phyloP scores from a whole-genome alignment of 768 basidiomycete genomes.

The Russula brevipes region DNA sequence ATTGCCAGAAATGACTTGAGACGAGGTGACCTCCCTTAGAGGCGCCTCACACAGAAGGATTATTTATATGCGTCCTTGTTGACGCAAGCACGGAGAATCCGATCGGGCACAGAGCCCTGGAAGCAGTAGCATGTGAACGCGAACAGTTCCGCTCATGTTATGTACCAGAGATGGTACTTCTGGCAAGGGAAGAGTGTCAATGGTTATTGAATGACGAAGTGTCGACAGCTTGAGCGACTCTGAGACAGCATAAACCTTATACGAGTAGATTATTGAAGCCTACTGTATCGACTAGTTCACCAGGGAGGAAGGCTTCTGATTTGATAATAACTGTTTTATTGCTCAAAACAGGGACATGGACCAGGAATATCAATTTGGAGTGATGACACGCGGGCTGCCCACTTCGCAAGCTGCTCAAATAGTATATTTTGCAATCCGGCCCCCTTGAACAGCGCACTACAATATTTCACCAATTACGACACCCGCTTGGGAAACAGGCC shows the following conservation, averaged over 20 bases:
- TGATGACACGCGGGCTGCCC: no score
- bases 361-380: no score
- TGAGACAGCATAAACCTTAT: neutral
- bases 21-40: neutral
- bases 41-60: neutral
- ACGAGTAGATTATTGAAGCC: neutral
- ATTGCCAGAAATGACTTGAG: neutral
- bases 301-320: no score
- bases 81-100: neutral
- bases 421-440: no score
- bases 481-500: no score
- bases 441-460: neutral
- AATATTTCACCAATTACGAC: neutral
- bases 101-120: neutral
- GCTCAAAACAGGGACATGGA: no score
- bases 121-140: neutral
- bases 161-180: neutral
- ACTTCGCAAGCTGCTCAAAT: no score
- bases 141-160: constrained; percentile 3
- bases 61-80: constrained; percentile 5
- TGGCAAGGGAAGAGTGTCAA: neutral
- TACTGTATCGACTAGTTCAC: neutral
- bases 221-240: no score
- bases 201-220: neutral
- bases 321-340: no score